Conservation (phyloP, 2,329 filamentous ascomycete genomes). For the Orbilia ellipsospora region DNA sequence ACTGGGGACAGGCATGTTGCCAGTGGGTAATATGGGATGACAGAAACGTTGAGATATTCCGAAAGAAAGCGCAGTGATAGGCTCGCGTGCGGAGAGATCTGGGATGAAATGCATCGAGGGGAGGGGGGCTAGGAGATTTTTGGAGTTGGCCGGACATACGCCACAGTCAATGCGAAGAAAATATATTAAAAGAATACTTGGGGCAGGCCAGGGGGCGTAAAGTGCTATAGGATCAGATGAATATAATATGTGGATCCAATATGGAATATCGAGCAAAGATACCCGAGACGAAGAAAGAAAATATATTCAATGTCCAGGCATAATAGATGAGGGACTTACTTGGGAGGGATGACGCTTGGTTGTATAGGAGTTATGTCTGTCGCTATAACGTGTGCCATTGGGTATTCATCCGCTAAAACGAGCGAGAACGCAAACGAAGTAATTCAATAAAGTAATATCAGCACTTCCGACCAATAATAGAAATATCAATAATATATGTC, state of each 20-base stretch:
- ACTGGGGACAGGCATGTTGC: constrained; percentile 39
- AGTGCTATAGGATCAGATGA: background rate
- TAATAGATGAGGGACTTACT: constrained; percentile 60
- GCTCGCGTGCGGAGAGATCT: constrained; percentile 47
- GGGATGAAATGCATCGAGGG: constrained; percentile 5
- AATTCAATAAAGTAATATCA: constrained; percentile 19
- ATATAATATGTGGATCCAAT: constrained; percentile 43
- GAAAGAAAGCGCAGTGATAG: constrained; percentile 38
- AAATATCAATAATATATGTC: constrained; percentile 1
- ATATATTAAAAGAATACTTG: too few relatives aligned
- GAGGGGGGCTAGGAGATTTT: constrained; percentile 26
- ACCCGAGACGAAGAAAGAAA: constrained; percentile 35
- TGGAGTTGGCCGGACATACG: constrained; percentile 6
- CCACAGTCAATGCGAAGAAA: too few relatives aligned
- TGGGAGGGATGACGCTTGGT: constrained; percentile 67
- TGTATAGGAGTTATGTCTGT: constrained; percentile 55
- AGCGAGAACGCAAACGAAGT: constrained; percentile 36
- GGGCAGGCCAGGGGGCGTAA: too few relatives aligned
- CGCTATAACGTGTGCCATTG: constrained; percentile 55
- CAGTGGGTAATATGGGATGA: constrained; percentile 44
- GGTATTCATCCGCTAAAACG: constrained; percentile 54
- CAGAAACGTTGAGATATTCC: constrained; percentile 54
- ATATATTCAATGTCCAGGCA: constrained; percentile 16
- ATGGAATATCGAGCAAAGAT: constrained; percentile 43
- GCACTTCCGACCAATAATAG: constrained; percentile 38